Conservation (phyloP, 1,284 basidiomycete genomes). For the Cryptococcus sp. region DNA sequence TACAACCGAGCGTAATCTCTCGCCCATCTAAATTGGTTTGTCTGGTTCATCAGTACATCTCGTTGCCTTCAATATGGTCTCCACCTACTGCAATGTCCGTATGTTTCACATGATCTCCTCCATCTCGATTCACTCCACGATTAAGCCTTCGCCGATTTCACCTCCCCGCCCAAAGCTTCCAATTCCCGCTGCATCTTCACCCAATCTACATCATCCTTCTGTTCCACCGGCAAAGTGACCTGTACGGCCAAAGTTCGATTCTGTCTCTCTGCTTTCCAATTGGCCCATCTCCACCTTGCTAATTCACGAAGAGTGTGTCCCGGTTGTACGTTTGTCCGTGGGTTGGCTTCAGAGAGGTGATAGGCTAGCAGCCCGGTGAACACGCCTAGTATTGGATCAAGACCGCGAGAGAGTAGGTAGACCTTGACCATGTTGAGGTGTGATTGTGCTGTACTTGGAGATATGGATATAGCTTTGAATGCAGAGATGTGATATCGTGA, state of each 20-base stretch:
- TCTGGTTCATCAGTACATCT: too few relatives aligned
- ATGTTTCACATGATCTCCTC: too few relatives aligned
- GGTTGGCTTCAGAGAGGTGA: conserved; percentile 77
- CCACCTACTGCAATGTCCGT: too few relatives aligned
- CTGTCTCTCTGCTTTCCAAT: conserved; percentile 22
- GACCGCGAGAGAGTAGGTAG: conserved; percentile 44
- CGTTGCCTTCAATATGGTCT: too few relatives aligned
- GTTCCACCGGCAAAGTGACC: conserved; percentile 6
- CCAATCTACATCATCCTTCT: conserved; percentile 2
- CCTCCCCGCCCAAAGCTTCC: conserved; percentile 7
- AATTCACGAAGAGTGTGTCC: conserved; percentile 63
- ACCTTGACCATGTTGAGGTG: conserved; percentile 30
- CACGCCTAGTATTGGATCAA: conserved; percentile 71
- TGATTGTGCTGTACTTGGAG: background rate
- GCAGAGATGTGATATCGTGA: too few relatives aligned
- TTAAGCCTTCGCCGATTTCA: too few relatives aligned
- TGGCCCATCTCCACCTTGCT: conserved; percentile 63
- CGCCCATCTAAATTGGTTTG: too few relatives aligned
- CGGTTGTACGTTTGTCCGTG: conserved; percentile 64
- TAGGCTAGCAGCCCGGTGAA: conserved; percentile 76
- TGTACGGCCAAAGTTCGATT: conserved; percentile 13
- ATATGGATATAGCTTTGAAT: too few relatives aligned
- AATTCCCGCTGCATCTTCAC: conserved; percentile 40
- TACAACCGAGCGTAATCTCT: too few relatives aligned
- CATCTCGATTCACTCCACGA: too few relatives aligned